These are phyloP conservation scores for Rutstroemia sp. DNA, from an alignment of 2,329 filamentous ascomycete species.

Conservation along the genomic window DNA sequence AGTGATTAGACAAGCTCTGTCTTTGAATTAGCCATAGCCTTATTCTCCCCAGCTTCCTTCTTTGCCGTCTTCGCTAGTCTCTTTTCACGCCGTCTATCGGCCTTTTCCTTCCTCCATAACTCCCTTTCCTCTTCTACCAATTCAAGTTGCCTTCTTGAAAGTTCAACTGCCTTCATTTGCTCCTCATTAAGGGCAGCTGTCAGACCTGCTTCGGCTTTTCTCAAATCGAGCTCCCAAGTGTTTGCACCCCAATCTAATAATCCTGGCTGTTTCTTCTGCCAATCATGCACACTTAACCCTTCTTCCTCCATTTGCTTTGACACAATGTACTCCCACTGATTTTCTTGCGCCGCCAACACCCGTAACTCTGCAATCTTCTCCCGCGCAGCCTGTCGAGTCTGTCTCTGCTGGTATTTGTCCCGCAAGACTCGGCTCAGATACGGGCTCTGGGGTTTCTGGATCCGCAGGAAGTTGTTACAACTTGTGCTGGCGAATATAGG, in stretches of 20 bases:
- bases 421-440: slow-evolving; percentile 51
- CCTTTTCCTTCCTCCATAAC: slow-evolving; percentile 31
- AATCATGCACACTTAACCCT: background rate
- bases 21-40: background rate
- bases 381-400: slow-evolving; percentile 33
- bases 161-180: slow-evolving; percentile 34
- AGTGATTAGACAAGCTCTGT: background rate
- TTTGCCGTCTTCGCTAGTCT: slow-evolving; percentile 9
- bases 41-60: slow-evolving; percentile 1
- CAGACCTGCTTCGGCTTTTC: background rate
- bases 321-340: slow-evolving; percentile 47
- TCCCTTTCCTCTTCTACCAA: slow-evolving; percentile 38
- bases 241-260: slow-evolving; percentile 3
- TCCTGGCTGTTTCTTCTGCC: slow-evolving; percentile 6
- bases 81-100: slow-evolving; percentile 21
- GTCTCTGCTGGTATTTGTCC: slow-evolving; percentile 40
- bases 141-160: slow-evolving; percentile 24
- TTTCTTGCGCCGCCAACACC: slow-evolving; percentile 45
- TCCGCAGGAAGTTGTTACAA: slow-evolving; percentile 55
- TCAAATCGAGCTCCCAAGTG: slow-evolving; percentile 5
- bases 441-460: slow-evolving; percentile 56
- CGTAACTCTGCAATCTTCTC: slow-evolving; percentile 30
- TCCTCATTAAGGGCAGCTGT: slow-evolving; percentile 21
- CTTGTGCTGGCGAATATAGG: slow-evolving; percentile 50
- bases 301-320: slow-evolving; percentile 8